These are phyloP conservation scores for Obba rivulosa DNA, from an alignment of 768 basidiomycete genomes.

Conservation along the genomic window DNA sequence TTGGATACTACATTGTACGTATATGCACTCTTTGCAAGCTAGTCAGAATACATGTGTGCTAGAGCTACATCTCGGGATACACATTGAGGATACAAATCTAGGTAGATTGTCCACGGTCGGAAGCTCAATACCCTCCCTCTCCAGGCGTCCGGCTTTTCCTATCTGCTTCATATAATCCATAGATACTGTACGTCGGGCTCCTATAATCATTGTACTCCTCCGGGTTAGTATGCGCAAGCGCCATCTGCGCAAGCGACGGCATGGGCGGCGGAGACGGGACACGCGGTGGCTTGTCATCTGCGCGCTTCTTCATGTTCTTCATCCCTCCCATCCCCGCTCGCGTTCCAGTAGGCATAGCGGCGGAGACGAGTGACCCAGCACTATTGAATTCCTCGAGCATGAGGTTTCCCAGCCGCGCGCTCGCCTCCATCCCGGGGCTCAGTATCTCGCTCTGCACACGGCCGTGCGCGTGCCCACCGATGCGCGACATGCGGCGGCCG, in stretches of 20 bases:
- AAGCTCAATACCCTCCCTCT: constrained; percentile 16
- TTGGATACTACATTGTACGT: constrained; percentile 6
- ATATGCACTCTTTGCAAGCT: neutral
- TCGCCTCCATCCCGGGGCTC: constrained; percentile 34
- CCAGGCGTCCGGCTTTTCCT: constrained; percentile 41
- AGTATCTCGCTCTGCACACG: constrained; percentile 28
- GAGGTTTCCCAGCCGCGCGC: constrained; percentile 47
- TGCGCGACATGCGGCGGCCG: constrained; percentile 19
- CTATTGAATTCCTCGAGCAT: constrained; percentile 55
- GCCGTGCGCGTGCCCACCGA: constrained; percentile 12
- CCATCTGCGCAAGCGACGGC: constrained; percentile 77
- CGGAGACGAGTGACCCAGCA: constrained; percentile 25
- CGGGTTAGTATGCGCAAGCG: constrained; percentile 54
- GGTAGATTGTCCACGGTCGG: neutral
- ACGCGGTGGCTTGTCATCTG: constrained; percentile 61
- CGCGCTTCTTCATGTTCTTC: constrained; percentile 25
- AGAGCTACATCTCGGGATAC: neutral
- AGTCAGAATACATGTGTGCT: neutral
- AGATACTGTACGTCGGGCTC: constrained; percentile 82
- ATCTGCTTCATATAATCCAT: constrained; percentile 64
- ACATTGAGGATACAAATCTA: constrained; percentile 10
- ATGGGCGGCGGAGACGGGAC: constrained; percentile 76
- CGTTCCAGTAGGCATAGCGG: constrained; percentile 30
- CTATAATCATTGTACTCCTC: constrained; percentile 62
- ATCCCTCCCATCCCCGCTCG: constrained; percentile 12